Percentiles rank a stretch among this genome's conserved stretches.
phyloP scores from a whole-genome alignment of 768 basidiomycete species.

The Termitomyces sp. region DNA sequence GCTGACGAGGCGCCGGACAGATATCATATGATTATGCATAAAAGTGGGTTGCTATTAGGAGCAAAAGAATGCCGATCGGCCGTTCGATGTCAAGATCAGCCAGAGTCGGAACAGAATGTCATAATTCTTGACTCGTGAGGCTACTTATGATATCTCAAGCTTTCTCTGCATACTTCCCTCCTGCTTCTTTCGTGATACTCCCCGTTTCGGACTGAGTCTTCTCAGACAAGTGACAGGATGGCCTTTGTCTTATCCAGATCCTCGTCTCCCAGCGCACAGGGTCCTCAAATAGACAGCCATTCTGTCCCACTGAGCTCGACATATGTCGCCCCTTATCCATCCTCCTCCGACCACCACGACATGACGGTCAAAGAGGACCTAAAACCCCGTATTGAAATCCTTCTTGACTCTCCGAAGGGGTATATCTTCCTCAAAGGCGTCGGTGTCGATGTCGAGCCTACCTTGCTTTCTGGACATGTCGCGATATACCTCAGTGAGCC shows the following conservation, averaged over 20 bases:
- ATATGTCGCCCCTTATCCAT: conserved; percentile 7
- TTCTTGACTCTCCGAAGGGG: conserved; percentile 57
- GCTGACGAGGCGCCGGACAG: not conserved
- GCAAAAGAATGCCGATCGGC: not conserved
- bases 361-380: conserved; percentile 46
- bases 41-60: not conserved
- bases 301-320: not conserved
- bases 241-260: conserved; percentile 24
- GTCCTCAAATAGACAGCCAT: conserved; percentile 16
- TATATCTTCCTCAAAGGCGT: conserved; percentile 72
- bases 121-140: not conserved
- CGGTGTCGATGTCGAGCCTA: conserved; percentile 82
- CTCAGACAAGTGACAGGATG: conserved; percentile 14
- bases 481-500: conserved; percentile 77
- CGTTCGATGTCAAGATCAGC: not conserved
- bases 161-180: not conserved
- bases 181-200: not conserved
- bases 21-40: conserved; percentile 1
- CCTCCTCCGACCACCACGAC: conserved; percentile 16
- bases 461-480: conserved; percentile 78
- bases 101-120: not conserved
- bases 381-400: conserved; percentile 65
- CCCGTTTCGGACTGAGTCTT: conserved; percentile 4
- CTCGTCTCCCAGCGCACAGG: conserved; percentile 13
- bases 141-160: not conserved